Base-by-base conservation (phyloP, 306 rosid genomes). In the Corylus avellana region DNA sequence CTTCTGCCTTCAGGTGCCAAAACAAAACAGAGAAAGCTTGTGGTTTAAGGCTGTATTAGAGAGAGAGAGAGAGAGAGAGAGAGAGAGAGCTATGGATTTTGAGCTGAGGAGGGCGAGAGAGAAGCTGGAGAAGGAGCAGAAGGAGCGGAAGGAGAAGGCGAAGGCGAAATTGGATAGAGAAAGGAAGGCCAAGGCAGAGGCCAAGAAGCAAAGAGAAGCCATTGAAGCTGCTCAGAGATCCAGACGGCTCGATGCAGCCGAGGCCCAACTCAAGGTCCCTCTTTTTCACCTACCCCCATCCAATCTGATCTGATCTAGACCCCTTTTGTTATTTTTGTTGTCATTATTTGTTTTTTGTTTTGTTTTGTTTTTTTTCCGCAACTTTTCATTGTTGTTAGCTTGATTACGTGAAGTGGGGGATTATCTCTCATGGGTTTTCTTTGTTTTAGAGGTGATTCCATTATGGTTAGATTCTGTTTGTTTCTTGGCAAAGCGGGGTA, bases 41-140 rank as follows among this genome's bases (percentile, higher is more conserved):
- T 42, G 5, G 3, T 9, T 42, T 5, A 3, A 8, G 22, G 0
- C 8, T 66, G 77, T 18, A 13, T 37, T 17, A 4, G 3, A 32
- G n/a, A 75, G 56, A 69, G 67, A 73, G 39, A 78, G 63, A 50
- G 22, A 78, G 63, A 50, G 22, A 22, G 22, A 22, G 22, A 22
- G 22, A 22, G 22, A 22, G 48, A 73, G 50, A 72, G 81, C 16
- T 20, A 94, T 95, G 99, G 98, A 93, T 90, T 95, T 90, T 66
- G 99, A 95, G 84, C 87, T 95, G 62, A 76, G 97, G 72, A 86
- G 92, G 80, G 97, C 99, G 77, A 86, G 97, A 78, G 99, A 95
- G 92, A 95, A 91, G 87, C 86, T 95, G 71, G 93, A 85, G 71
- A 95, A 86, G 79, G 99, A 95, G 85, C 99, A 95, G 86, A 91